Evolutionary conservation across 352 stramenopile genomes (phyloP).

Genomic region (Pythium rhizo-oryzae): DNA sequence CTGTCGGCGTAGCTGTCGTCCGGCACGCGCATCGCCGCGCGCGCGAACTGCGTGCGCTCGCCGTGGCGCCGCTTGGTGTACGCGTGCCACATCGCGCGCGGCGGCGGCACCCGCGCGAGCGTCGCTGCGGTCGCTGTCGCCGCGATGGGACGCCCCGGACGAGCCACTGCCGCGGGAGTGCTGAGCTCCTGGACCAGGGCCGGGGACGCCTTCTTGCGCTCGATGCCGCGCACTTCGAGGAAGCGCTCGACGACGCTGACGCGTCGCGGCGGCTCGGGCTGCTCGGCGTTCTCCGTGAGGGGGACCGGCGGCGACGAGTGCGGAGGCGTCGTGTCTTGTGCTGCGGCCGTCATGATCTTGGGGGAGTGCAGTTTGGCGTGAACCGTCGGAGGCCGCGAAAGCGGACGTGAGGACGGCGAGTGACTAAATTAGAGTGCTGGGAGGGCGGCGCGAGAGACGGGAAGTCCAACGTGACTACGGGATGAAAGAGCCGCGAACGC

Average conservation of each 20-base stretch:
- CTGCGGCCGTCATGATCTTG: background rate
- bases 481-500: no score
- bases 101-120: background rate
- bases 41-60: slow-evolving; percentile 30
- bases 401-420: no score
- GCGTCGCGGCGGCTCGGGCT: background rate
- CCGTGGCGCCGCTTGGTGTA: slow-evolving; percentile 50
- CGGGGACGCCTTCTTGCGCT: slow-evolving; percentile 1
- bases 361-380: no score
- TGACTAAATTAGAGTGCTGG: no score
- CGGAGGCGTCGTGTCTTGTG: background rate
- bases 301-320: background rate
- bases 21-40: slow-evolving; percentile 38
- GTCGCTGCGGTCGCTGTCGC: background rate
- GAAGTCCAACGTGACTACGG: no score
- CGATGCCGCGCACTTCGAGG: slow-evolving; percentile 19
- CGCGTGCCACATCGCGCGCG: slow-evolving; percentile 33
- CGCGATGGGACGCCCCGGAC: no score
- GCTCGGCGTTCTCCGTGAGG: no score
- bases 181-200: no score
- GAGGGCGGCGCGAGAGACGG: no score
- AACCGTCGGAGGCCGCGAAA: no score
- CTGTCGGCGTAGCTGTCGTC: slow-evolving; percentile 47
- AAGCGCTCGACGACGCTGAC: slow-evolving; percentile 20
- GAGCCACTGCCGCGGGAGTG: no score